phyloP scores from a whole-genome alignment of 345 rosid species.

The Rhizophora mangle region DNA sequence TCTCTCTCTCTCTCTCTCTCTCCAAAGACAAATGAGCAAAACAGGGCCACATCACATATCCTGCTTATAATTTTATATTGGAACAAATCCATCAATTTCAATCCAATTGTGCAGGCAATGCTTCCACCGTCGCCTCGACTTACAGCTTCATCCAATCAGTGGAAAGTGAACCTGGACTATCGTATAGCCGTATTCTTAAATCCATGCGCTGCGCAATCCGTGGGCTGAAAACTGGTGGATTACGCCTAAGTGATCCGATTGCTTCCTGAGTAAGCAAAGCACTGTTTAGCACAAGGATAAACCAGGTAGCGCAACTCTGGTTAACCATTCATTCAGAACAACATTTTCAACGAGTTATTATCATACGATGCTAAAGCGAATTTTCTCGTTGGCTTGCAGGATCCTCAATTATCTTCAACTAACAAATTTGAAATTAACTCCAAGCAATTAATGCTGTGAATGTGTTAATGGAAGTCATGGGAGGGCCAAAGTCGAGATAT shows the following conservation, averaged over 20 bases:
- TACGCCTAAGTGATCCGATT: conserved; percentile 35
- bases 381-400: conserved; percentile 37
- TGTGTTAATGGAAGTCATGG: not conserved
- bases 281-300: conserved; percentile 15
- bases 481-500: not conserved
- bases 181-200: conserved; percentile 58
- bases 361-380: not conserved
- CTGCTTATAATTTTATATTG: not conserved
- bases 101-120: conserved; percentile 33
- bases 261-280: conserved; percentile 26
- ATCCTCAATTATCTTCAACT: conserved; percentile 64
- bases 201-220: conserved; percentile 51
- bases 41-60: no score
- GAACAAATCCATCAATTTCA: not conserved
- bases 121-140: conserved; percentile 67
- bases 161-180: conserved; percentile 49
- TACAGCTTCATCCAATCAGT: conserved; percentile 73
- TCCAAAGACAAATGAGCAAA: no score
- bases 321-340: not conserved
- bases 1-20: no score
- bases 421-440: conserved; percentile 50
- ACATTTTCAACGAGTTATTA: not conserved
- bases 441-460: conserved; percentile 43
- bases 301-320: conserved; percentile 32
- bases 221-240: conserved; percentile 39